Percentiles rank a stretch among this genome's conserved stretches.
Evolutionary conservation across 768 basidiomycete species (phyloP).

Genomic region (Boletellus ananas): DNA sequence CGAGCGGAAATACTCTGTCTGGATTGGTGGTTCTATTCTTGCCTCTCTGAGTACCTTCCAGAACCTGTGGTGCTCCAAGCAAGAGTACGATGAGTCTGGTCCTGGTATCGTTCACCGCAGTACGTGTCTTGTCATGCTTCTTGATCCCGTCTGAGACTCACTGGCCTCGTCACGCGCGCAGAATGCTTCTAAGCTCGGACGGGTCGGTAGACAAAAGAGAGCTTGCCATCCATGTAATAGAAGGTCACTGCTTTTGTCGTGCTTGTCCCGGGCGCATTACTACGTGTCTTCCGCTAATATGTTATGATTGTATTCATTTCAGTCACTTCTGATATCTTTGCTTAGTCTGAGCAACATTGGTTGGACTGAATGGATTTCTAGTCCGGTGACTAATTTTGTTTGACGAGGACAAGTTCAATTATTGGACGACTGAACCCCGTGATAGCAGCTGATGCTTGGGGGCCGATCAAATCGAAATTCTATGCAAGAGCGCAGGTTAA

Average conservation of each 20-base stretch:
- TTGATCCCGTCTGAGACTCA: neutral
- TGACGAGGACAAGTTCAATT: too few species aligned
- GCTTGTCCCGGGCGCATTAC: conserved; percentile 9
- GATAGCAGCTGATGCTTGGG: too few species aligned
- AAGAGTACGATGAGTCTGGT: conserved; percentile 87
- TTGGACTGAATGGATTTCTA: too few species aligned
- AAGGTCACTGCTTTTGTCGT: conserved; percentile 20
- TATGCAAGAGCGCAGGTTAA: too few species aligned
- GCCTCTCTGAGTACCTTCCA: conserved; percentile 95
- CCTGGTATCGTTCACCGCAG: conserved; percentile 80
- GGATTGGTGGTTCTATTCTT: conserved; percentile 86
- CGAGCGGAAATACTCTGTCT: conserved; percentile 94
- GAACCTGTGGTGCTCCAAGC: conserved; percentile 91
- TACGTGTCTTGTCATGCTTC: conserved; percentile 32
- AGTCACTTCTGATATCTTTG: conserved; percentile 1
- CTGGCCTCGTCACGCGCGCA: neutral
- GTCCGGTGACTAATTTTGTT: too few species aligned
- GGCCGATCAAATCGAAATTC: too few species aligned
- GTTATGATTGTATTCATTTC: conserved; percentile 20
- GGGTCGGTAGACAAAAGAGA: conserved; percentile 20
- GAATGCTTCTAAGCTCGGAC: conserved; percentile 26
- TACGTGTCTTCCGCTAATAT: conserved; percentile 16
- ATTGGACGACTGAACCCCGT: too few species aligned
- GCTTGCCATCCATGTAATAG: conserved; percentile 24
- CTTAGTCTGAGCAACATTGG: neutral